Evolutionary conservation across 495 filamentous ascomycete species (phyloP).

Genomic region (Aspergillus sclerotioniger): DNA sequence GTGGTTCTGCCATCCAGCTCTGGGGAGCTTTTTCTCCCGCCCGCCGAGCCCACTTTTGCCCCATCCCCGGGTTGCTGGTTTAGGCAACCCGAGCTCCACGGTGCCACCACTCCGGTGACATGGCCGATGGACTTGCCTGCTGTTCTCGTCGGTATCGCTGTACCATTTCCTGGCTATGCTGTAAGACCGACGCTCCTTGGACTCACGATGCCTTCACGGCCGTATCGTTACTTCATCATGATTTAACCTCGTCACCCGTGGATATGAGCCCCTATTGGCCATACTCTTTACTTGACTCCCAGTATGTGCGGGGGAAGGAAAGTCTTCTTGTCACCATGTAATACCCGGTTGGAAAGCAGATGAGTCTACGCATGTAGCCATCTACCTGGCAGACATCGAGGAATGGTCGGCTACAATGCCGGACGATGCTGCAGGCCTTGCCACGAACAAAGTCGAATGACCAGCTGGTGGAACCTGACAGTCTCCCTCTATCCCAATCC

Average conservation of each 20-base stretch:
- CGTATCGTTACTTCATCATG: slow-evolving; percentile 8
- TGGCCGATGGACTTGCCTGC: neutral
- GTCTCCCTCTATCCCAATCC: neutral
- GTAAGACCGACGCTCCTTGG: neutral
- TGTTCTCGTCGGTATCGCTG: neutral
- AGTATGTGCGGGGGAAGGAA: neutral
- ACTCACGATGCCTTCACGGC: neutral
- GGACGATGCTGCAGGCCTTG: slow-evolving; percentile 3
- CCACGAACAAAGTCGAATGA: slow-evolving; percentile 4
- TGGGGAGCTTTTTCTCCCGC: neutral
- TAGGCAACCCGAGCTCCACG: neutral
- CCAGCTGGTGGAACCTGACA: neutral
- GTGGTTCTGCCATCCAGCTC: neutral
- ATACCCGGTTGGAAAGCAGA: neutral
- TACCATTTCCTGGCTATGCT: neutral
- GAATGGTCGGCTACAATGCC: neutral
- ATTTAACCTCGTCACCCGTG: neutral
- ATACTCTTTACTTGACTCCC: neutral
- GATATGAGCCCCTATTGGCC: neutral
- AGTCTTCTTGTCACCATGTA: neutral
- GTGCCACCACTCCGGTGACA: neutral
- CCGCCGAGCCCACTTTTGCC: slow-evolving; percentile 5
- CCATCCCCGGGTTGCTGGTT: neutral
- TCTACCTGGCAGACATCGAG: neutral
- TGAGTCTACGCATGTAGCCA: neutral